These are phyloP conservation scores for Corymbia calophylla DNA, from an alignment of 441 rosid genomes.

Conservation along the genomic window DNA sequence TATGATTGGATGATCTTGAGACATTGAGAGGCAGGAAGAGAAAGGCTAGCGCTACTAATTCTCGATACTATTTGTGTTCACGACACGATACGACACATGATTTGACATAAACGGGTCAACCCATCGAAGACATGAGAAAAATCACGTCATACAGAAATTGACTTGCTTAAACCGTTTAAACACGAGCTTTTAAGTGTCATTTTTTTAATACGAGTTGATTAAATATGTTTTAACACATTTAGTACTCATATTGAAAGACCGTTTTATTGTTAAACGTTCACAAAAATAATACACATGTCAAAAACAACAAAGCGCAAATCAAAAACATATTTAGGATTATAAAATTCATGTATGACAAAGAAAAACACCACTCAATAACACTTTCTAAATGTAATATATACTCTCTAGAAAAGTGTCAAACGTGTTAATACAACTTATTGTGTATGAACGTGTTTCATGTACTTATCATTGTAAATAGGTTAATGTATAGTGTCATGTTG, in stretches of 20 bases:
- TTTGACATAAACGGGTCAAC: not conserved
- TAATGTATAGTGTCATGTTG: not conserved
- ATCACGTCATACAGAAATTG: not conserved
- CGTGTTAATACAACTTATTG: not conserved
- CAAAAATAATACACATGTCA: not conserved
- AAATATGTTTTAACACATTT: not conserved
- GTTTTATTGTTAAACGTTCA: not conserved
- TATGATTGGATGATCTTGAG: not conserved
- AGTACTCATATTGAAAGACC: not conserved
- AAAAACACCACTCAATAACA: not conserved
- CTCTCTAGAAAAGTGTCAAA: not conserved
- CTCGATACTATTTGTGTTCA: not conserved
- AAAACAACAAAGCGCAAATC: not conserved
- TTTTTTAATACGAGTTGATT: not conserved
- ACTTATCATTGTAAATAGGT: not conserved
- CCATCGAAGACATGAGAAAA: not conserved
- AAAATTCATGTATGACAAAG: not conserved
- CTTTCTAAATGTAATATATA: not conserved
- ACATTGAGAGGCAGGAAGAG: not conserved
- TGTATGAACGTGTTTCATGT: not conserved
- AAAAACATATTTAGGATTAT: not conserved
- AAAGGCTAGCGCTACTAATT: not conserved
- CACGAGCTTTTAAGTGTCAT: not conserved
- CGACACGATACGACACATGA: not conserved
- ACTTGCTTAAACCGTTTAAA: not conserved